Conservation (phyloP, 2,329 filamentous ascomycete genomes). For the Fusarium sp. region DNA sequence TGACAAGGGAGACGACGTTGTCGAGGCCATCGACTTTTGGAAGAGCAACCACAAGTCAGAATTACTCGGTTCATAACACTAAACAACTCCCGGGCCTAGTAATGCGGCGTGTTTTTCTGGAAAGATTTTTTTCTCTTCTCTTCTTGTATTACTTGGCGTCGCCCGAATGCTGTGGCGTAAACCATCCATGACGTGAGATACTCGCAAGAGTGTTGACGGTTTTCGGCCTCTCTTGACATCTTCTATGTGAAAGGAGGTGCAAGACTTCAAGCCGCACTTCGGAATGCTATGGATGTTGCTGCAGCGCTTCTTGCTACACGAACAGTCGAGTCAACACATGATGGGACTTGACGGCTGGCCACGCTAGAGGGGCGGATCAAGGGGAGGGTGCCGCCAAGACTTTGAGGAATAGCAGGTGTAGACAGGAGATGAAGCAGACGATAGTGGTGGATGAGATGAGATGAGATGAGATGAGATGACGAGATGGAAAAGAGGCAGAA, state of each 20-base stretch:
- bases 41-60: constrained; percentile 70
- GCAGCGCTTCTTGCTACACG: constrained; percentile 7
- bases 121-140: constrained; percentile 35
- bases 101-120: constrained; percentile 43
- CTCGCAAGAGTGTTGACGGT: constrained; percentile 39
- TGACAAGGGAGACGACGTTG: constrained; percentile 90
- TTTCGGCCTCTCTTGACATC: constrained; percentile 30
- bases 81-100: constrained; percentile 14
- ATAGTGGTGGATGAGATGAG: constrained; percentile 11
- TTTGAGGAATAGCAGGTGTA: constrained; percentile 16
- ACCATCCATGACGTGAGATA: constrained; percentile 29
- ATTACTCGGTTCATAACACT: constrained; percentile 45
- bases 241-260: constrained; percentile 3
- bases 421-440: constrained; percentile 10
- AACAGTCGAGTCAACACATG: constrained; percentile 10
- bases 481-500: constrained; percentile 25
- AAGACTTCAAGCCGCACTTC: constrained; percentile 15
- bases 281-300: constrained; percentile 7
- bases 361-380: constrained; percentile 12
- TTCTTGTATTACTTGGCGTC: constrained; percentile 48
- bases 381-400: constrained; percentile 3
- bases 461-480: constrained; percentile 17
- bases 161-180: constrained; percentile 28
- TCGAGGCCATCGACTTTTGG: constrained; percentile 98
- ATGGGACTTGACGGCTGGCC: constrained; percentile 2